These are phyloP conservation scores for Microsporum canis DNA, from an alignment of 2,329 filamentous ascomycete genomes.

Conservation along the genomic window DNA sequence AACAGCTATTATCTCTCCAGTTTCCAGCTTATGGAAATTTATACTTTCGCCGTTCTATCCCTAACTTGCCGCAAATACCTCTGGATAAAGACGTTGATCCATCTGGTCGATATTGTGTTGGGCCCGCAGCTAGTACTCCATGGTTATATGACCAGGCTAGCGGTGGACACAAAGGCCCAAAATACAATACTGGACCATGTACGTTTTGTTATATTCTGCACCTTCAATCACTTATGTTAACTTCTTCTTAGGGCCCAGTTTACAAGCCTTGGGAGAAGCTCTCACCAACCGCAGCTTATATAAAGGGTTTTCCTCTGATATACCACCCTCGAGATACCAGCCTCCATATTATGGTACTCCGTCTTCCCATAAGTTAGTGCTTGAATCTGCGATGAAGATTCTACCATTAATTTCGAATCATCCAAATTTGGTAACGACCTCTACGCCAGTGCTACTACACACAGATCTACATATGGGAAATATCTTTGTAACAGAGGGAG, in stretches of 20 bases:
- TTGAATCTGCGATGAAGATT: not conserved
- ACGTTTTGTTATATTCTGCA: not conserved
- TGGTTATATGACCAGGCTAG: not conserved
- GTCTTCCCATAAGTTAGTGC: not conserved
- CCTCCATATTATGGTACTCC: not conserved
- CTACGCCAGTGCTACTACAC: not conserved
- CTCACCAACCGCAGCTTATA: not conserved
- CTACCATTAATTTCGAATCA: not conserved
- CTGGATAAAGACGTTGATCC: slow-evolving; percentile 17
- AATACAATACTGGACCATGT: not conserved
- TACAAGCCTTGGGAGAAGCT: not conserved
- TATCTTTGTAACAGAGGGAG: slow-evolving; percentile 24
- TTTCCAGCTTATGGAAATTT: slow-evolving; percentile 19
- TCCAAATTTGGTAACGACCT: slow-evolving; percentile 1
- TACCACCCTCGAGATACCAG: not conserved
- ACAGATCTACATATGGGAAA: not conserved
- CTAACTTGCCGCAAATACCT: slow-evolving; percentile 17
- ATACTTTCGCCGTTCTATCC: slow-evolving; percentile 18
- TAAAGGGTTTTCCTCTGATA: not conserved
- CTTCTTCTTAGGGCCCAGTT: not conserved
- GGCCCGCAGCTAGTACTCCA: slow-evolving; percentile 11
- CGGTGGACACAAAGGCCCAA: not conserved
- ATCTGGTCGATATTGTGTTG: not conserved
- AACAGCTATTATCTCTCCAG: slow-evolving; percentile 15
- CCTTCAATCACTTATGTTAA: not conserved